A percentile compares a stretch with the other conserved stretches of the same genome.
Conservation (phyloP, 148 eudicot genomes). For the Chenopodium berlandieri region DNA sequence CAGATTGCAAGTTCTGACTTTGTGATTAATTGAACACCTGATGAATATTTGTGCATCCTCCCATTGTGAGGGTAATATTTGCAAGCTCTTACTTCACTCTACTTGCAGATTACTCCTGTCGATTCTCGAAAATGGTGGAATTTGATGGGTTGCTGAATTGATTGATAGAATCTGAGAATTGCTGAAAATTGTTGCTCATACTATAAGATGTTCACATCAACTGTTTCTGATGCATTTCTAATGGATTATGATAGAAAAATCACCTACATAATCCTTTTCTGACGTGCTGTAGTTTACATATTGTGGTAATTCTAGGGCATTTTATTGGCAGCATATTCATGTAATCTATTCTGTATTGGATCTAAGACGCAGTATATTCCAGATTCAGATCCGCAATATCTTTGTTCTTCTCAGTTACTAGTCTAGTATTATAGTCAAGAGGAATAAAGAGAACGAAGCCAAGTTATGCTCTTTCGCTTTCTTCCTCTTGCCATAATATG, state of each 20-base stretch:
- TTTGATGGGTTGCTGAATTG: neutral
- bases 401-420: no score
- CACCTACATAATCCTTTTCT: neutral
- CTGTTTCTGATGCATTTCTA: neutral
- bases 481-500: no score
- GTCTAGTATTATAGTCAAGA: no score
- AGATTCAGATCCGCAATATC: no score
- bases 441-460: no score
- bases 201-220: neutral
- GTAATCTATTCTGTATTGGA: neutral
- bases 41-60: neutral
- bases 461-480: no score
- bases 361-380: neutral
- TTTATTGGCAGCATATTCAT: neutral
- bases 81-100: neutral
- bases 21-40: neutral
- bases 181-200: neutral
- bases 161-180: neutral
- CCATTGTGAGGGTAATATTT: neutral
- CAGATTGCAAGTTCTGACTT: neutral
- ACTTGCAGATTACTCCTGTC: neutral
- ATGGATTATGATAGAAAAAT: neutral
- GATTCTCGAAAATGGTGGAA: neutral
- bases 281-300: neutral
- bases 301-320: conserved; percentile 1